phyloP scores from a whole-genome alignment of 2,329 filamentous ascomycete species.

The Curvularia eragrostidis region DNA sequence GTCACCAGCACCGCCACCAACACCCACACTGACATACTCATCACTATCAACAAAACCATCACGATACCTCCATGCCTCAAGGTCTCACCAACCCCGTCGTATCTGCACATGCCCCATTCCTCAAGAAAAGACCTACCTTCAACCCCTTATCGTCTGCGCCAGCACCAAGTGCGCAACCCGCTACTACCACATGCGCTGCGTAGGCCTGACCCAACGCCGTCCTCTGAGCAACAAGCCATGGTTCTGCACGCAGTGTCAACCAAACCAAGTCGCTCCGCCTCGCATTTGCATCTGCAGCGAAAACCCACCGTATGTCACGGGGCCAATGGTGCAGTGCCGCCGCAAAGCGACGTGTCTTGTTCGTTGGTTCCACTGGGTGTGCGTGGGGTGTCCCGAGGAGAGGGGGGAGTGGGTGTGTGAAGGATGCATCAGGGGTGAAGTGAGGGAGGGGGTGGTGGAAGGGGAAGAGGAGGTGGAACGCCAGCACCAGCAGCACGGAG shows the following conservation, averaged over 20 bases:
- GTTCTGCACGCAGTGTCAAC: constrained; percentile 3
- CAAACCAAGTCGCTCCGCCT: neutral
- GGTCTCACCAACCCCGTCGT: neutral
- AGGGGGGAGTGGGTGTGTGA: neutral
- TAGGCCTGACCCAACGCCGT: neutral
- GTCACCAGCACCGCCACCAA: neutral
- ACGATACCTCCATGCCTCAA: neutral
- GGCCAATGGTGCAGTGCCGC: constrained; percentile 3
- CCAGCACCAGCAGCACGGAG: no score
- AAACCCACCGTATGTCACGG: neutral
- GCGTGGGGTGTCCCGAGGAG: neutral
- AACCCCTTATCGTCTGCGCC: constrained; percentile 8
- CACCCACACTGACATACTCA: neutral
- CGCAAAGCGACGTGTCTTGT: neutral
- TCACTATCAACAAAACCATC: neutral
- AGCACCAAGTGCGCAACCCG: neutral
- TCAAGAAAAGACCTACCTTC: neutral
- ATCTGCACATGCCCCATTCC: constrained; percentile 3
- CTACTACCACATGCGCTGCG: constrained; percentile 9
- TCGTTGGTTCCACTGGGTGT: constrained; percentile 3
- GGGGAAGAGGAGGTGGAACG: neutral
- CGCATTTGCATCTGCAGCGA: constrained; percentile 4
- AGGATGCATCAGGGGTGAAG: neutral
- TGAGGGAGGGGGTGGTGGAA: neutral
- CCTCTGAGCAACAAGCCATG: neutral